Evolutionary conservation across 2,329 filamentous ascomycete species (phyloP).

Genomic region (Aureobasidium pullulans): DNA sequence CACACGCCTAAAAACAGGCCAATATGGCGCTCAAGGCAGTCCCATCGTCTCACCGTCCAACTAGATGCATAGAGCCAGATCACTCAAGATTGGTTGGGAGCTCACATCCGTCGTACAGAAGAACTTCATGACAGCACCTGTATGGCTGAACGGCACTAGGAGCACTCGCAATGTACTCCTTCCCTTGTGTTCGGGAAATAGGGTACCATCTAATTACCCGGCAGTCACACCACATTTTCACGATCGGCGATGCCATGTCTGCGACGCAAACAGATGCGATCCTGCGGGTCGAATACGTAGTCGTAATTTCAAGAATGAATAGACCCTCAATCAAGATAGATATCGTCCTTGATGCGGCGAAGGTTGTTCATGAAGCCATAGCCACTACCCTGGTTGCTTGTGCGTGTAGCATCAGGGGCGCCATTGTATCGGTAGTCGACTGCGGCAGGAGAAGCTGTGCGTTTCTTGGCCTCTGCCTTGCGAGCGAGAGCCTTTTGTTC

Average conservation of each 20-base stretch:
- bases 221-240: neutral
- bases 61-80: too few relatives aligned
- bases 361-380: constrained; percentile 48
- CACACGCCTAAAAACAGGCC: too few relatives aligned
- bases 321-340: constrained; percentile 40
- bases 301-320: too few relatives aligned
- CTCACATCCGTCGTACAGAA: too few relatives aligned
- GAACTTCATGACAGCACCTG: too few relatives aligned
- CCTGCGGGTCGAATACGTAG: too few relatives aligned
- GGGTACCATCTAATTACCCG: neutral
- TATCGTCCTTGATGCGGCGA: constrained; percentile 46
- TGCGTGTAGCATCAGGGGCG: constrained; percentile 16
- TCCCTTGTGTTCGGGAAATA: neutral
- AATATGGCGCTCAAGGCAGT: too few relatives aligned
- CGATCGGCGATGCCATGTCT: neutral
- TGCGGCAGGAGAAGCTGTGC: constrained; percentile 17
- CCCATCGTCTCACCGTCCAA: too few relatives aligned
- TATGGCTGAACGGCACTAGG: neutral
- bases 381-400: constrained; percentile 32
- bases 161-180: neutral
- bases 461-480: constrained; percentile 15
- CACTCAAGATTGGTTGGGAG: too few relatives aligned
- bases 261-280: neutral
- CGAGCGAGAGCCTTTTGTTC: constrained; percentile 41
- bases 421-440: constrained; percentile 25